Evolutionary conservation across 2,329 filamentous ascomycete genomes (phyloP).

Genomic region (Alternaria tenuissima): DNA sequence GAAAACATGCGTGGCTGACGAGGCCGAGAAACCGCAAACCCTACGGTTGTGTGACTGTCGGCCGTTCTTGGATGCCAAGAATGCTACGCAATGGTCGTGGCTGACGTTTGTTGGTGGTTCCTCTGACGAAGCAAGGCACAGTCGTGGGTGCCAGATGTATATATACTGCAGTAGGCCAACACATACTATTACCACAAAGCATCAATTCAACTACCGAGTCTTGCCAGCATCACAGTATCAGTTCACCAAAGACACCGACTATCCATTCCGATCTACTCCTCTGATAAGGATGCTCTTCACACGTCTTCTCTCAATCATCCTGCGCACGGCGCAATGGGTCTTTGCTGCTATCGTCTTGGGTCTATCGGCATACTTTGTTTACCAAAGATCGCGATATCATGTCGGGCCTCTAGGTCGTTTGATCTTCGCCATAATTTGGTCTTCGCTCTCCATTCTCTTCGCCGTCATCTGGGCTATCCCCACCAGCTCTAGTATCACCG

Average conservation of each 20-base stretch:
- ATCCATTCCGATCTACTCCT: background rate
- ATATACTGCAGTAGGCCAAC: slow-evolving; percentile 5
- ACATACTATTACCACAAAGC: background rate
- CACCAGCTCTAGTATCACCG: slow-evolving; percentile 70
- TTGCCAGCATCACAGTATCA: background rate
- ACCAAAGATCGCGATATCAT: slow-evolving; percentile 48
- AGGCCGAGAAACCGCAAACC: slow-evolving; percentile 10
- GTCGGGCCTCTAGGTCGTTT: slow-evolving; percentile 69
- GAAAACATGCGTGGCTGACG: slow-evolving; percentile 12
- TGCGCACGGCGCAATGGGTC: slow-evolving; percentile 70
- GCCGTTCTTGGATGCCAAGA: background rate
- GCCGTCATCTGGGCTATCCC: slow-evolving; percentile 76
- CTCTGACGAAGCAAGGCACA: slow-evolving; percentile 5
- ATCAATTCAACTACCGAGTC: background rate
- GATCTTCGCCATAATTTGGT: slow-evolving; percentile 78
- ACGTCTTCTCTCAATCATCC: slow-evolving; percentile 64
- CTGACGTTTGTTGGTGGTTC: slow-evolving; percentile 18
- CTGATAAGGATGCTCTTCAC: slow-evolving; percentile 44
- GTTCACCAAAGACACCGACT: background rate
- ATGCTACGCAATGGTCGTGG: slow-evolving; percentile 24
- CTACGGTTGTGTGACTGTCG: slow-evolving; percentile 5
- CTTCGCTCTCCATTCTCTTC: slow-evolving; percentile 73
- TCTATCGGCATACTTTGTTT: slow-evolving; percentile 35
- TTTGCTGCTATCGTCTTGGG: slow-evolving; percentile 69
- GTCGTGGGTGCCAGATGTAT: background rate